Evolutionary conservation across 2,329 filamentous ascomycete species (phyloP).

Genomic region (Aschersonia sp.): DNA sequence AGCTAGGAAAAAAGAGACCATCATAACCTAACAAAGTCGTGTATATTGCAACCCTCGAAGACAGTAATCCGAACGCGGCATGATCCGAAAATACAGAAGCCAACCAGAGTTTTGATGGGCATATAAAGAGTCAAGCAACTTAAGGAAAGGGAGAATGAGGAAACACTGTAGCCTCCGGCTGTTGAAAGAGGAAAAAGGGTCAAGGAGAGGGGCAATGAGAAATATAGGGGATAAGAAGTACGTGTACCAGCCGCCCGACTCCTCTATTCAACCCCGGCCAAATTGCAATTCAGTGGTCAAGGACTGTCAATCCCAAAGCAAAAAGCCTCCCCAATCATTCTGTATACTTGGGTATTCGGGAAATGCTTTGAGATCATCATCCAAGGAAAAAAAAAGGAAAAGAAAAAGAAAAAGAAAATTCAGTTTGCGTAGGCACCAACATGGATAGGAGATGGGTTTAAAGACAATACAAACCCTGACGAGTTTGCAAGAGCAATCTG

Average conservation of each 20-base stretch:
- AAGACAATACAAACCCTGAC: too few species aligned
- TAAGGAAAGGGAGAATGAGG: conserved; percentile 4
- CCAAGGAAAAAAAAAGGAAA: conserved; percentile 10
- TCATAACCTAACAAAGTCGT: too few species aligned
- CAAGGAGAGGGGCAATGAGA: conserved; percentile 1
- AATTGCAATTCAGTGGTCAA: conserved; percentile 18
- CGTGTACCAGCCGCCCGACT: conserved; percentile 15
- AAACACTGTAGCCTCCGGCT: too few species aligned
- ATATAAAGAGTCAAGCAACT: neutral
- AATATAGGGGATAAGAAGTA: conserved; percentile 4
- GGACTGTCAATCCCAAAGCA: conserved; percentile 16
- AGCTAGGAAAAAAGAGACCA: too few species aligned
- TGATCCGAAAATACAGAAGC: neutral
- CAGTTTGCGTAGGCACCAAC: too few species aligned
- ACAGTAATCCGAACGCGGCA: neutral
- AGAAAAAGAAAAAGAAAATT: conserved; percentile 4
- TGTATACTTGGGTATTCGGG: conserved; percentile 22
- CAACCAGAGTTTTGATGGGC: neutral
- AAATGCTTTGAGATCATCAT: conserved; percentile 14
- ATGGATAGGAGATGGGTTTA: too few species aligned
- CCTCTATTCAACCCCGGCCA: conserved; percentile 23
- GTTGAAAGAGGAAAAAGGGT: neutral
- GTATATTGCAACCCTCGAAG: too few species aligned
- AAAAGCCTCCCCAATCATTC: conserved; percentile 19
- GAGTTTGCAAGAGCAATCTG: too few species aligned